Conservation (phyloP, 768 basidiomycete genomes). For the Lentinula sp. region DNA sequence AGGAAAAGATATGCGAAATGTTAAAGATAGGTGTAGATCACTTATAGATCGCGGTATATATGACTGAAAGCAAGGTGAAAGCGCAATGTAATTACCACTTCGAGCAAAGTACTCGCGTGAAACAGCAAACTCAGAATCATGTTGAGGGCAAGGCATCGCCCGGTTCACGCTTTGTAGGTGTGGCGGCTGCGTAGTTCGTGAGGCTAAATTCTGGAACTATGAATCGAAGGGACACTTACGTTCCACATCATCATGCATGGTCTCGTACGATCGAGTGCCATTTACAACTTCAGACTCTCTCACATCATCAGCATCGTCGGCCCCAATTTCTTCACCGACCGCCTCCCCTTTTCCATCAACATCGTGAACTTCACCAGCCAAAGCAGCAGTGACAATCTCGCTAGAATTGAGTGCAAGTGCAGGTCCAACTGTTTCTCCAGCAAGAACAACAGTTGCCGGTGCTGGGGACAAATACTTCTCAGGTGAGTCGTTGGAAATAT, state of each 20-base stretch:
- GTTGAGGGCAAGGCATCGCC: not conserved
- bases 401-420: not conserved
- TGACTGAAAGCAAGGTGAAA: not conserved
- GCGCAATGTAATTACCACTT: not conserved
- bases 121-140: not conserved
- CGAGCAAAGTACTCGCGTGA: not conserved
- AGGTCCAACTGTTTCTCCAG: slow-evolving; percentile 1
- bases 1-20: not conserved
- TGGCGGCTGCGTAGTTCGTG: not conserved
- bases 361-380: not conserved
- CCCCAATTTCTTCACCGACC: not conserved
- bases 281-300: not conserved
- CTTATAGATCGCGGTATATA: not conserved
- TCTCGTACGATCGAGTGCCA: not conserved
- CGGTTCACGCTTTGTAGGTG: not conserved
- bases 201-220: not conserved
- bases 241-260: not conserved
- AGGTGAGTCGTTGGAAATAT: not conserved
- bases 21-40: not conserved
- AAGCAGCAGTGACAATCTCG: not conserved
- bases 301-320: not conserved
- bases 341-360: not conserved
- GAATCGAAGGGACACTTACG: not conserved
- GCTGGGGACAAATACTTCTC: not conserved
- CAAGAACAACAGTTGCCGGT: not conserved